Conservation (phyloP, 2,329 filamentous ascomycete genomes). For the Fusarium verticillioides region DNA sequence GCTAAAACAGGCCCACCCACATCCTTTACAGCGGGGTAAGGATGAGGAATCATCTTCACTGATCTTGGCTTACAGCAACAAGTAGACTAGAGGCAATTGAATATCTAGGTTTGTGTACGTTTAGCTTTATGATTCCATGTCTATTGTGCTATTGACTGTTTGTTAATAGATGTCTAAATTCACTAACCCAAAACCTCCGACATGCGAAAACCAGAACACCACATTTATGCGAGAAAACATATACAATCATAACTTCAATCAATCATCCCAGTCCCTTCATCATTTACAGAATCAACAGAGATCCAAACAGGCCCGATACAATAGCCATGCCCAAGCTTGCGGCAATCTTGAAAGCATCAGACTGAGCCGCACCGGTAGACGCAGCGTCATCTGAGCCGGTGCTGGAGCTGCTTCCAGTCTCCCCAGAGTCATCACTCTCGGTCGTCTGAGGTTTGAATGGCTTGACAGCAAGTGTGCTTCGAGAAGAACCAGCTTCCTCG, state of each 20-base stretch:
- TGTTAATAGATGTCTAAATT: background rate
- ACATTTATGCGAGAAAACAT: conserved; percentile 1
- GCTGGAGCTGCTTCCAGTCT: conserved; percentile 5
- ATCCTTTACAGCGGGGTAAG: background rate
- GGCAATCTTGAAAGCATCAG: conserved; percentile 8
- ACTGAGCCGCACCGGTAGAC: conserved; percentile 6
- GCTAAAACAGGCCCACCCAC: background rate
- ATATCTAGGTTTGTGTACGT: no score
- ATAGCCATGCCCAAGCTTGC: conserved; percentile 20
- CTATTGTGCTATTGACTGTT: background rate
- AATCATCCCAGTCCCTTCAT: background rate
- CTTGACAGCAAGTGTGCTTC: conserved; percentile 19
- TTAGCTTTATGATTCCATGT: background rate
- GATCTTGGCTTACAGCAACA: background rate
- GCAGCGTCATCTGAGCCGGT: background rate
- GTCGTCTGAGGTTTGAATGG: conserved; percentile 25
- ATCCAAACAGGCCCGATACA: conserved; percentile 28
- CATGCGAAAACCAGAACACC: conserved; percentile 2
- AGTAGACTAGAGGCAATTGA: background rate
- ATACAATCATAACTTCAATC: background rate
- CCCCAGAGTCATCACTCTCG: background rate
- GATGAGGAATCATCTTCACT: background rate
- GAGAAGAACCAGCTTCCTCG: background rate
- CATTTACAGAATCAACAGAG: conserved; percentile 23
- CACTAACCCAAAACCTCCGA: background rate